These are phyloP conservation scores for Eucalyptus curtisii DNA, from an alignment of 345 rosid genomes.

Conservation along the genomic window DNA sequence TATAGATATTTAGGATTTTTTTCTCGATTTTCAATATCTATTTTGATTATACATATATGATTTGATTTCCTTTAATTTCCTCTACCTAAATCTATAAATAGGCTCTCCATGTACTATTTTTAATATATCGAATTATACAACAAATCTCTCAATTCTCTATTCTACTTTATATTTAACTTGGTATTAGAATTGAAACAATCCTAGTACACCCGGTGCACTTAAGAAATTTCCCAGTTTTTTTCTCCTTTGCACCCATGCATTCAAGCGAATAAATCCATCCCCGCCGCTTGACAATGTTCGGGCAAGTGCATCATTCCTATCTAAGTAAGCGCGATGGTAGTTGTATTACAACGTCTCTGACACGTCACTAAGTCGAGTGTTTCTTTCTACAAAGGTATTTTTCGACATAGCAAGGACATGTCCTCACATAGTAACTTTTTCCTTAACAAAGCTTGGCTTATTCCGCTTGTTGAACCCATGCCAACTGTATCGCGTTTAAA, in stretches of 20 bases:
- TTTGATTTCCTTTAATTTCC: too few species aligned
- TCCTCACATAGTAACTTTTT: not conserved
- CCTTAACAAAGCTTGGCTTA: not conserved
- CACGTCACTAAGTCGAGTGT: not conserved
- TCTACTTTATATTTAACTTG: too few species aligned
- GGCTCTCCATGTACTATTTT: too few species aligned
- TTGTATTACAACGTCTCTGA: not conserved
- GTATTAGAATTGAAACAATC: not conserved
- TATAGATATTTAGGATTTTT: too few species aligned
- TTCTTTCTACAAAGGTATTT: not conserved
- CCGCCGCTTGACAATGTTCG: accelerated
- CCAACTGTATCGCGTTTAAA: accelerated
- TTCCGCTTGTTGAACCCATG: accelerated
- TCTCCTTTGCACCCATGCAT: not conserved
- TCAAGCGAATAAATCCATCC: not conserved
- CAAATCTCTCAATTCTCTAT: too few species aligned
- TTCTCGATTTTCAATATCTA: too few species aligned
- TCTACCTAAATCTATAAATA: too few species aligned
- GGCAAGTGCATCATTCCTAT: accelerated
- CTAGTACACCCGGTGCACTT: not conserved
- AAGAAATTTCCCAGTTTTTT: too few species aligned
- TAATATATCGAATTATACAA: too few species aligned
- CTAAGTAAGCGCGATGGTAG: not conserved
- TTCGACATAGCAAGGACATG: accelerated
- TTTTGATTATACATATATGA: too few species aligned